A percentile compares a stretch with the other conserved stretches of the same genome.
These are phyloP conservation scores for Phytophthora pluvialis DNA, from an alignment of 352 stramenopile species.

Conservation along the genomic window DNA sequence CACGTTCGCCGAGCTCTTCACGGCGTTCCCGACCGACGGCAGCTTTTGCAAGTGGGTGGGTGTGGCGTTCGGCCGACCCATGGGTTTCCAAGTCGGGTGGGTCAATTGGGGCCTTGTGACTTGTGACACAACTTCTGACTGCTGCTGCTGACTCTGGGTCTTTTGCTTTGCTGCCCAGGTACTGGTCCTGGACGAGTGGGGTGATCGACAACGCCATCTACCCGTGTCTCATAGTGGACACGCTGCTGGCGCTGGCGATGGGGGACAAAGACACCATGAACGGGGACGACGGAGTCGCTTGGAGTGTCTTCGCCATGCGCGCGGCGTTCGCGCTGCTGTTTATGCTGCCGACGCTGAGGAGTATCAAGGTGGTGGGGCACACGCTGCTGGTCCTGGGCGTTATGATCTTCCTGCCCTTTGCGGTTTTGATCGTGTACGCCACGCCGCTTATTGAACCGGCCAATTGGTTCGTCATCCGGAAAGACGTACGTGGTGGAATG, in stretches of 20 bases:
- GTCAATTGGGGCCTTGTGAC: background rate
- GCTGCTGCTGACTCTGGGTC: no score
- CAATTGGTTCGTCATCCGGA: constrained; percentile 75
- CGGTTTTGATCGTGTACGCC: constrained; percentile 55
- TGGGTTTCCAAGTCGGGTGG: constrained; percentile 86
- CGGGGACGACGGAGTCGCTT: constrained; percentile 26
- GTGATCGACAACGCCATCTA: constrained; percentile 89
- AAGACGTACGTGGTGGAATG: constrained; percentile 42
- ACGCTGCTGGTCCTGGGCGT: constrained; percentile 67
- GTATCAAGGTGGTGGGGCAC: constrained; percentile 75
- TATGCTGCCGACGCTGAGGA: constrained; percentile 74
- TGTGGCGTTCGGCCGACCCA: constrained; percentile 77
- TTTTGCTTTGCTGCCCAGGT: no score
- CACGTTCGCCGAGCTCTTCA: constrained; percentile 81
- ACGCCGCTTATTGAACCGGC: constrained; percentile 65
- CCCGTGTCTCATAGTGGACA: constrained; percentile 79
- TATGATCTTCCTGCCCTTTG: constrained; percentile 76
- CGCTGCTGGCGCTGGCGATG: constrained; percentile 45
- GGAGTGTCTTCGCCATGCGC: constrained; percentile 53
- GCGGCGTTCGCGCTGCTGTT: constrained; percentile 66
- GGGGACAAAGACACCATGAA: constrained; percentile 34
- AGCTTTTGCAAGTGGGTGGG: constrained; percentile 88
- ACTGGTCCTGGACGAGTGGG: constrained; percentile 82
- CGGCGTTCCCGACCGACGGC: constrained; percentile 78
- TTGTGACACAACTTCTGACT: no score